phyloP scores from a whole-genome alignment of 371 early-diverging fungal genomes.

The Actinomortierella wolfii region DNA sequence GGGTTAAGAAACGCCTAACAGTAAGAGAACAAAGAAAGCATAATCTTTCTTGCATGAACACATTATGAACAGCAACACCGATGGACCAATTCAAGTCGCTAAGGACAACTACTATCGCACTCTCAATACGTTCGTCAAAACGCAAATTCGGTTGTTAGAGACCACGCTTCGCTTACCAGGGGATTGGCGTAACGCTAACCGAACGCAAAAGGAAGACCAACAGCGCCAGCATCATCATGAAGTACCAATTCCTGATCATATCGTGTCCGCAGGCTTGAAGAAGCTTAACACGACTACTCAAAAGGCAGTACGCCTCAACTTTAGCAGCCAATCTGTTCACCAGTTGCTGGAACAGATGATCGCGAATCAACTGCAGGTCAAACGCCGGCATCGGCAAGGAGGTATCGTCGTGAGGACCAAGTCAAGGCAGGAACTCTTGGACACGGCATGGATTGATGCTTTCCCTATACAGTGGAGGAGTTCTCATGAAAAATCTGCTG shows the following conservation, averaged over 20 bases:
- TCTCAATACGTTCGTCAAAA: slow-evolving; percentile 22
- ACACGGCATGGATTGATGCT: slow-evolving; percentile 31
- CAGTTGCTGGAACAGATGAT: slow-evolving; percentile 39
- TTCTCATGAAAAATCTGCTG: no score
- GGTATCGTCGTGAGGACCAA: slow-evolving; percentile 43
- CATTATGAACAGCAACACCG: no score
- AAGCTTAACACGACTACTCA: slow-evolving; percentile 9
- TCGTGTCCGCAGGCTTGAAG: no score
- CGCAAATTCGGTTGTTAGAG: slow-evolving; percentile 30
- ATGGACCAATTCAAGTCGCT: no score
- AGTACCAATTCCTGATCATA: no score
- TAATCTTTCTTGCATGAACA: no score
- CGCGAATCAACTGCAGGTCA: slow-evolving; percentile 25
- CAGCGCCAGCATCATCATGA: no score
- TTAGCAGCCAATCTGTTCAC: slow-evolving; percentile 31
- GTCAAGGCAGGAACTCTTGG: slow-evolving; percentile 15
- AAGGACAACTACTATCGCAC: no score
- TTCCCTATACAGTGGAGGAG: slow-evolving; percentile 33
- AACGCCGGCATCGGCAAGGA: slow-evolving; percentile 25
- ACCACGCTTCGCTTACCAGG: slow-evolving; percentile 14
- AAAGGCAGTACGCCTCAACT: slow-evolving; percentile 25
- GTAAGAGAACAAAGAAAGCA: no score
- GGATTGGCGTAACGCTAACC: slow-evolving; percentile 14
- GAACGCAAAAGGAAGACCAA: no score
- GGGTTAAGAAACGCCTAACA: no score